Base-by-base conservation (phyloP, 352 stramenopile species). In the Poterioochromonas sp. region DNA sequence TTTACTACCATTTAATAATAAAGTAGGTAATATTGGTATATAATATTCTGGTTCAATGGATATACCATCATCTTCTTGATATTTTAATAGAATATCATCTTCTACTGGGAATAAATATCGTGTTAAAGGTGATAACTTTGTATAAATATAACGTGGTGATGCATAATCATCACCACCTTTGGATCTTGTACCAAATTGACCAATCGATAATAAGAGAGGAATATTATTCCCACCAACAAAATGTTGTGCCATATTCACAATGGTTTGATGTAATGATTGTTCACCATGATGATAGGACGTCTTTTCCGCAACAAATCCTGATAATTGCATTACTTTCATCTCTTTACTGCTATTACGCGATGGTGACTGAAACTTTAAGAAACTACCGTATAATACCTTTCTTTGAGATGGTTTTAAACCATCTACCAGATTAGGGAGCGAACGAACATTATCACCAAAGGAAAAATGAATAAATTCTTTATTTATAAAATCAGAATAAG, bases 261-360 rank as follows among this genome's bases (percentile, higher is more conserved):
- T 99, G 47, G 96, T 98, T 54, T 35, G 0, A 77, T 95, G 90
- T 2, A 99, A 85, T n/a, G 93, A 98, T 58, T 88, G 89, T 83
- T 99, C 96, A 49, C 96, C 96, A 85, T 99, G 96, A 83, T 99
- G 96, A 82, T 99, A 99, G 0, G 95, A 94, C 44, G 87, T 90
- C 79, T 90, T 92, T 73, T 98, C 93, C 69, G 92, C 94, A 51
- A 97, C 94, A 81, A 98, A 99, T 41, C 96, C 96, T 1, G 95
- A 95, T 40, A 99, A 90, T 84, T 99, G 96, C 8, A 95, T 95
- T 15, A 99, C 96, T 84, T 99, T 99, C 69, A 99, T 96, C 80
- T 99, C 96, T 32, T 89, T 91, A 39, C 93, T 98, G n/a, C n/a
- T n/a, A n/a, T n/a, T n/a, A n/a, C n/a, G n/a, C n/a, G n/a, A n/a